These are phyloP conservation scores for Lyophyllum semitale DNA, from an alignment of 768 basidiomycete genomes.

Conservation along the genomic window DNA sequence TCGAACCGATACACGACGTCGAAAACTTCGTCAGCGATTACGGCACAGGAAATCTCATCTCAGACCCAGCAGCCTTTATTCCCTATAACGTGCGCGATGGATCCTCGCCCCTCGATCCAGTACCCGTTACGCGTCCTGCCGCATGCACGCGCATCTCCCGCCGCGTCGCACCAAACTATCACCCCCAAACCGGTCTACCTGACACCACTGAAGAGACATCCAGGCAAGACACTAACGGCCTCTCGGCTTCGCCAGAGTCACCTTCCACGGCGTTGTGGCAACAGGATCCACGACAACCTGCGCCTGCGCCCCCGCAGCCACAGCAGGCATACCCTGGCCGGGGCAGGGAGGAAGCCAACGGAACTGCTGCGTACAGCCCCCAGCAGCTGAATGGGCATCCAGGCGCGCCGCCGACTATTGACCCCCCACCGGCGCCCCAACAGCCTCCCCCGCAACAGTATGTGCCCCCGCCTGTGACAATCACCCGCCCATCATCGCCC, in stretches of 20 bases:
- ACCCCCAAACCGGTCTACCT: constrained; percentile 2
- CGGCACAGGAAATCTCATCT: constrained; percentile 83
- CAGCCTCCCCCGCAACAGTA: constrained; percentile 23
- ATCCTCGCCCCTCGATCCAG: constrained; percentile 18
- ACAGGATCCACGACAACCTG: neutral
- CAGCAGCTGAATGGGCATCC: constrained; percentile 25
- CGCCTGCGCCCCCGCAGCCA: neutral
- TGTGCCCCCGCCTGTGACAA: neutral
- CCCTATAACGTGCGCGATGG: constrained; percentile 51
- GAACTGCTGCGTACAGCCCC: neutral
- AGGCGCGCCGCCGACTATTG: constrained; percentile 34
- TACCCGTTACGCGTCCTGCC: constrained; percentile 25
- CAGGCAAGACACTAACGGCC: constrained; percentile 12
- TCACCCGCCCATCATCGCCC: neutral
- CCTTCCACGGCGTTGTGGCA: constrained; percentile 34
- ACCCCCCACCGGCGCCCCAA: constrained; percentile 13
- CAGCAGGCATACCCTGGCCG: constrained; percentile 18
- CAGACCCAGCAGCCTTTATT: constrained; percentile 75
- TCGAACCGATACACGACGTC: constrained; percentile 84
- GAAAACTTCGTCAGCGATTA: constrained; percentile 84
- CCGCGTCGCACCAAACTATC: constrained; percentile 20
- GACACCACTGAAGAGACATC: constrained; percentile 8
- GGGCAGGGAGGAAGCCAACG: neutral
- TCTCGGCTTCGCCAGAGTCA: constrained; percentile 48
- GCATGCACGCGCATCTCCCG: constrained; percentile 32